Evolutionary conservation across 176 grass and related monocot genomes (phyloP), one percentile per base, ranked within the genome.

Genomic region (Oryza brachyantha): DNA sequence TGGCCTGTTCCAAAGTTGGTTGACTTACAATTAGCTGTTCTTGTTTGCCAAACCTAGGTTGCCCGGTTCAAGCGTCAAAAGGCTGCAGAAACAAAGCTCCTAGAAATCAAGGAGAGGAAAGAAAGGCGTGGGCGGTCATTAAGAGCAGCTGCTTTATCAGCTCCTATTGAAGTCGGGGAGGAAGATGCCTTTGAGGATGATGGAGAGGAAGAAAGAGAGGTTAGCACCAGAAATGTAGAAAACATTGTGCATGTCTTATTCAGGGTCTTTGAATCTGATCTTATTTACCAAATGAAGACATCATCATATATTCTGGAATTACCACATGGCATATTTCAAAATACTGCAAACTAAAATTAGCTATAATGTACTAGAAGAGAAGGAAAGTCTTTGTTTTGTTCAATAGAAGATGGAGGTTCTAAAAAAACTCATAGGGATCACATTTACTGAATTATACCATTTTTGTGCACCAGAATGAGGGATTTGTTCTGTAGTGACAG

Each of bases 141-240:
- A 61, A 90, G 92, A 14, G 90, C 83, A 50, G 70, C 86, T 52
- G 88, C 90, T 77, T 85, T 98, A 40, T 98, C 92, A 70, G 54
- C 92, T 13, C 96, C 96, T 5, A 52, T 89, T 41, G 85, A 94
- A 85, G 62, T 76, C 67, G 87, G 72, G 5, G 92, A 93, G 25
- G 96, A 98, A 82, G 96, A 95, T 82, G 64, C 65, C 46, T 22
- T 91, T 4, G 96, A 98, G 59, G 90, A 85, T 57, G 92, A 93
- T 79, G 90, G 92, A 31, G 95, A 98, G 74, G 96, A 98, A 91
- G 96, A 98, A 86, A 91, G 88, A 64, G 90, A 95, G 92, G 92
- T 95, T 77, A 88, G 79, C 13, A 79, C 77, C n/a, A 6, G 21
- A 19, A 13, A 16, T 81, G 38, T 72, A 35, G 46, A 43, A 42